A percentile compares a stretch with the other conserved stretches of the same genome.
phyloP scores from a whole-genome alignment of 2,329 filamentous ascomycete genomes.

The Coniochaeta sp. region DNA sequence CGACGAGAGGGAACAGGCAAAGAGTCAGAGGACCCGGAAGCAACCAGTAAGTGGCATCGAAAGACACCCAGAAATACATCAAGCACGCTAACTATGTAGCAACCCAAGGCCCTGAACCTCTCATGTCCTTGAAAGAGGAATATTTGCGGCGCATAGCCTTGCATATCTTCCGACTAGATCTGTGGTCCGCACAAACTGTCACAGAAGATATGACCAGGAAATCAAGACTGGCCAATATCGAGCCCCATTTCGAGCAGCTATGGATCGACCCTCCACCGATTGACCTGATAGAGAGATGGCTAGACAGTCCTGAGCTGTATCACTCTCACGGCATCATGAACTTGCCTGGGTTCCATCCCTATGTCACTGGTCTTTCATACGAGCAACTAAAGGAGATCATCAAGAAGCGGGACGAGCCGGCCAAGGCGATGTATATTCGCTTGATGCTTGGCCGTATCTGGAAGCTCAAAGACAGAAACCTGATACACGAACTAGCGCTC shows the following conservation, averaged over 20 bases:
- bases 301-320: not conserved
- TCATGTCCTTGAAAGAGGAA: not conserved
- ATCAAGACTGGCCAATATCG: not conserved
- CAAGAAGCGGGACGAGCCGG: not conserved
- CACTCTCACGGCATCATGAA: not conserved
- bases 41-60: not conserved
- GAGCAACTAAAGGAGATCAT: not conserved
- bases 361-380: not conserved
- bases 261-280: not conserved
- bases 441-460: not conserved
- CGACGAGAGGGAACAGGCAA: not conserved
- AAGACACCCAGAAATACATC: too few species aligned
- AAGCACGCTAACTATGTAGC: too few species aligned
- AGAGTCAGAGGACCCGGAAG: not conserved
- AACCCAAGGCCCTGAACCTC: not conserved
- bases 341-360: not conserved
- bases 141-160: not conserved
- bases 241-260: not conserved
- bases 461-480: not conserved
- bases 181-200: not conserved
- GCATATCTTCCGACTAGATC: not conserved
- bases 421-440: not conserved
- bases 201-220: not conserved
- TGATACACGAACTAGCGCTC: not conserved
- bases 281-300: not conserved